These are phyloP conservation scores for Dictyostelium intermedium DNA, from an alignment of 78 protist genomes.

Conservation along the genomic window DNA sequence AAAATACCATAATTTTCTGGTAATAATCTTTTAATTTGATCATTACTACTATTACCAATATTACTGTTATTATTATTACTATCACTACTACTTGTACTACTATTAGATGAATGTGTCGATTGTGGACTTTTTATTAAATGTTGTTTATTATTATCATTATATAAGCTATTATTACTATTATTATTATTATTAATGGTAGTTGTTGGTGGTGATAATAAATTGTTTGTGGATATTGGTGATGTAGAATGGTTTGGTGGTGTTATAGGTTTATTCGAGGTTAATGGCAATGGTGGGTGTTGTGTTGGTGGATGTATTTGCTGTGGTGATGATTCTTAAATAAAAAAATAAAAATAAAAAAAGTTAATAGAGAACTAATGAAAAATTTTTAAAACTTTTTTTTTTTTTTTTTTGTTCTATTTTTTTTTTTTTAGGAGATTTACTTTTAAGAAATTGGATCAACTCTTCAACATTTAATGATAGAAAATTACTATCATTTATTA, in stretches of 20 bases:
- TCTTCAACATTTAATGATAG: conserved; percentile 30
- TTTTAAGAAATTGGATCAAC: conserved; percentile 12
- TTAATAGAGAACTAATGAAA: no score
- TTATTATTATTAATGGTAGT: not conserved
- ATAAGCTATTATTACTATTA: not conserved
- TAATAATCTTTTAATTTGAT: not conserved
- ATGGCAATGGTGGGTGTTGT: not conserved
- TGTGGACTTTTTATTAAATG: not conserved
- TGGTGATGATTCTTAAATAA: not conserved
- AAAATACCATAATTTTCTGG: conserved; percentile 44
- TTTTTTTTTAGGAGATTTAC: not conserved
- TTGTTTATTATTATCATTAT: not conserved
- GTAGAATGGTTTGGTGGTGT: not conserved
- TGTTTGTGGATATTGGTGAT: not conserved
- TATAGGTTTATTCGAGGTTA: not conserved
- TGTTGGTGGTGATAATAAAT: not conserved
- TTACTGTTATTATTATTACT: not conserved
- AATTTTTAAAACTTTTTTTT: not conserved
- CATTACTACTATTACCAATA: not conserved
- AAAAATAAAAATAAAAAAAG: not conserved
- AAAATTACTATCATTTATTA: not conserved
- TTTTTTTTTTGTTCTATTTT: no score
- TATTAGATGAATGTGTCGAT: not conserved
- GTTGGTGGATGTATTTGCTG: not conserved
- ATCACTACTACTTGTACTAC: not conserved